phyloP scores from a whole-genome alignment of 768 basidiomycete species.

The Tricholoma furcatifolium region DNA sequence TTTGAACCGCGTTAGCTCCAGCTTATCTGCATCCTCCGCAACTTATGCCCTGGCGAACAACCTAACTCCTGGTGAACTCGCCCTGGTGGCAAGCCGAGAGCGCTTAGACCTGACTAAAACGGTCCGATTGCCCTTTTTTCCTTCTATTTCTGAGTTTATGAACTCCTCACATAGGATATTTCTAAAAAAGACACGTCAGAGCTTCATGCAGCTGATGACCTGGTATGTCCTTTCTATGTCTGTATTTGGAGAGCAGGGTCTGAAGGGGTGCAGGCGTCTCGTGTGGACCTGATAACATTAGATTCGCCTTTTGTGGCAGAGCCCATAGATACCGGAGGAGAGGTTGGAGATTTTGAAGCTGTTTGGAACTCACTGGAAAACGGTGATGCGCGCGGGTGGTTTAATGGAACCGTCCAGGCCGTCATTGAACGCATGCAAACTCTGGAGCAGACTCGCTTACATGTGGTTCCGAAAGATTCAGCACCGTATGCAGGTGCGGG shows the following conservation, averaged over 20 bases:
- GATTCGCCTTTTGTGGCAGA: slow-evolving; percentile 70
- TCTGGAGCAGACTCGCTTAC: slow-evolving; percentile 38
- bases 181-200: slow-evolving; percentile 1
- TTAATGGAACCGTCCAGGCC: slow-evolving; percentile 50
- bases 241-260: background rate
- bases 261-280: slow-evolving; percentile 23
- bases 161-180: background rate
- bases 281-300: slow-evolving; percentile 66
- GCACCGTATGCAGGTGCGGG: slow-evolving; percentile 59
- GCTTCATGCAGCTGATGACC: slow-evolving; percentile 13
- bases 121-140: slow-evolving; percentile 13
- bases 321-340: slow-evolving; percentile 20
- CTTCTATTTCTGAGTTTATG: background rate
- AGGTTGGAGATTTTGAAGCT: slow-evolving; percentile 45
- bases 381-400: slow-evolving; percentile 65
- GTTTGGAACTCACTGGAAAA: slow-evolving; percentile 56
- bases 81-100: slow-evolving; percentile 35
- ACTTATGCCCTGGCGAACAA: slow-evolving; percentile 22
- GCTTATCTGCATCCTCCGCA: slow-evolving; percentile 24
- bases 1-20: slow-evolving; percentile 23
- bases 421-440: slow-evolving; percentile 55
- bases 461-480: slow-evolving; percentile 52
- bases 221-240: slow-evolving; percentile 13
- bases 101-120: slow-evolving; percentile 27
- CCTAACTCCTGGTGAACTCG: slow-evolving; percentile 44